phyloP scores from a whole-genome alignment of 371 early-diverging fungal genomes.

The Umbelopsis sp. region DNA sequence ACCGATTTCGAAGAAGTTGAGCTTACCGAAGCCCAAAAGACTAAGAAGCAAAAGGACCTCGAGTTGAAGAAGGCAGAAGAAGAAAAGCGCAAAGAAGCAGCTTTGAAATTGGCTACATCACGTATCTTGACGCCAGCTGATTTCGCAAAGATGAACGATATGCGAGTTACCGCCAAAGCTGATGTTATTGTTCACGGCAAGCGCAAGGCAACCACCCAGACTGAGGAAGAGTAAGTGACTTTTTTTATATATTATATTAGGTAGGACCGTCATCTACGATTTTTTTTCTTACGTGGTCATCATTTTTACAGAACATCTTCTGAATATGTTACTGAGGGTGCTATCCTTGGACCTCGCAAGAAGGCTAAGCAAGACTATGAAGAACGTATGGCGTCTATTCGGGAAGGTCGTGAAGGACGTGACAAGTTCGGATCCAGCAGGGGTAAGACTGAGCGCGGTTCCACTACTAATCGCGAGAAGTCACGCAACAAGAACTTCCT shows the following conservation, averaged over 20 bases:
- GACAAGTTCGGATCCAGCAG: conserved; percentile 89
- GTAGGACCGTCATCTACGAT: too few relatives aligned
- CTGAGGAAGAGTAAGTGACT: conserved; percentile 30
- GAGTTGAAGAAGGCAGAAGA: conserved; percentile 44
- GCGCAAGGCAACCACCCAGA: conserved; percentile 43
- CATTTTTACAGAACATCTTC: conserved; percentile 21
- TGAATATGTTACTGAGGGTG: conserved; percentile 62
- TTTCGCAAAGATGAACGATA: conserved; percentile 81
- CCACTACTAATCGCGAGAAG: conserved; percentile 91
- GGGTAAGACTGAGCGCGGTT: conserved; percentile 80
- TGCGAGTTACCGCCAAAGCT: conserved; percentile 65
- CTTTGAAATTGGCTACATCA: conserved; percentile 47
- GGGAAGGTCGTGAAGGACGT: conserved; percentile 87
- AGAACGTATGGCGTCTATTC: conserved; percentile 85
- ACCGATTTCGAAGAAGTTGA: conserved; percentile 46
- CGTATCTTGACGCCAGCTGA: conserved; percentile 92
- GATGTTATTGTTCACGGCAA: conserved; percentile 39
- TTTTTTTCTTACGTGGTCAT: too few relatives aligned
- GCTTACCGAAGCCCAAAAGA: conserved; percentile 54
- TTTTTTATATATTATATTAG: too few relatives aligned
- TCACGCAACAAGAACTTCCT: conserved; percentile 89
- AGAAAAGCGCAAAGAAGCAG: conserved; percentile 41
- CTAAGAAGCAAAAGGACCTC: conserved; percentile 39
- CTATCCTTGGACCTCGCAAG: conserved; percentile 83
- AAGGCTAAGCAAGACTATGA: conserved; percentile 92